A percentile compares a stretch with the other conserved stretches of the same genome.
Conservation (phyloP, 2,329 filamentous ascomycete genomes). For the Claviceps digitariae region DNA sequence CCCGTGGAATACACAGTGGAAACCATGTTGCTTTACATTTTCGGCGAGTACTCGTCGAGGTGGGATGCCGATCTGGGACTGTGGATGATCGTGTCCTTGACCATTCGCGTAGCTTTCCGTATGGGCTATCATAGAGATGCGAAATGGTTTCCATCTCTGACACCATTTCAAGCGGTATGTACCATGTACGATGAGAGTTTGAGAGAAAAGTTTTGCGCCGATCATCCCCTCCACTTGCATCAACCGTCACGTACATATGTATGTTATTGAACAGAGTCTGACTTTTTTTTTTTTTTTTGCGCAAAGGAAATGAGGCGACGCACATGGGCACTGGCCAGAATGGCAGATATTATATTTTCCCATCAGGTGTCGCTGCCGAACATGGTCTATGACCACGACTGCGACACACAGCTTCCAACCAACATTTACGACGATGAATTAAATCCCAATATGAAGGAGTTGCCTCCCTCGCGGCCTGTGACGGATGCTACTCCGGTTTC, state of each 20-base stretch:
- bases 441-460: constrained; percentile 48
- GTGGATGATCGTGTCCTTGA: constrained; percentile 42
- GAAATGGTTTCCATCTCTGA: constrained; percentile 57
- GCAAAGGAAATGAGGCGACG: constrained; percentile 54
- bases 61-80: constrained; percentile 61
- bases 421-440: constrained; percentile 78
- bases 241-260: background rate
- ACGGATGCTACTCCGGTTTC: constrained; percentile 63
- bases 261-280: background rate
- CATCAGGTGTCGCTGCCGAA: constrained; percentile 53
- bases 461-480: constrained; percentile 54
- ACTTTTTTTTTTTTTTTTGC: background rate
- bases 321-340: constrained; percentile 57
- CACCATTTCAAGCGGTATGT: constrained; percentile 55
- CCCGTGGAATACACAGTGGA: constrained; percentile 65
- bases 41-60: constrained; percentile 60
- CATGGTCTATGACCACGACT: constrained; percentile 63
- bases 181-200: background rate
- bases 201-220: too few species aligned
- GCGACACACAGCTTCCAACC: constrained; percentile 59
- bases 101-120: constrained; percentile 45
- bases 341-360: constrained; percentile 64
- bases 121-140: constrained; percentile 72
- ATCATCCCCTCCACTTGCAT: background rate
- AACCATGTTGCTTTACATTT: constrained; percentile 60